Evolutionary conservation across 2,329 filamentous ascomycete genomes (phyloP).

Genomic region (Fusarium falciforme): DNA sequence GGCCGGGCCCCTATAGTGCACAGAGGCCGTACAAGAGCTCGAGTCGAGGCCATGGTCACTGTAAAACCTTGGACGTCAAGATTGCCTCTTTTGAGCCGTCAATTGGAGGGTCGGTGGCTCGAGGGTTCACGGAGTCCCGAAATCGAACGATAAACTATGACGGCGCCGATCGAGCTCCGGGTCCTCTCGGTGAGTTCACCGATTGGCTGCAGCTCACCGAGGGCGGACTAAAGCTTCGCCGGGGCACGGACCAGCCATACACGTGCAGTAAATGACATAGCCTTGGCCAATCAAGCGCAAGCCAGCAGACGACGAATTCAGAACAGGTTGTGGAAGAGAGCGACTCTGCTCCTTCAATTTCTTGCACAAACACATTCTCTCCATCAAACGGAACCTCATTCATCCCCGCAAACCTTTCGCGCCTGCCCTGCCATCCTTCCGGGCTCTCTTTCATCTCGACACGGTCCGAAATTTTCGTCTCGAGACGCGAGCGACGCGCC

Average conservation of each 20-base stretch:
- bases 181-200: constrained; percentile 29
- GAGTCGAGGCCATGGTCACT: constrained; percentile 33
- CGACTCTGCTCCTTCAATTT: constrained; percentile 26
- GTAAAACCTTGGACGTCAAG: background rate
- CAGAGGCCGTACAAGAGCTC: constrained; percentile 30
- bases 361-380: constrained; percentile 18
- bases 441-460: constrained; percentile 2
- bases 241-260: constrained; percentile 30
- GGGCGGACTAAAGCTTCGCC: constrained; percentile 44
- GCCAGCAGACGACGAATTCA: constrained; percentile 37
- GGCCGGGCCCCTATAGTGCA: constrained; percentile 29
- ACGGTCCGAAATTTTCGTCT: constrained; percentile 1
- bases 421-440: constrained; percentile 10
- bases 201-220: constrained; percentile 18
- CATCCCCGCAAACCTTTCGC: constrained; percentile 16
- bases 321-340: constrained; percentile 35
- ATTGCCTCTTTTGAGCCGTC: constrained; percentile 5
- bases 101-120: constrained; percentile 13
- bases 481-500: constrained; percentile 29
- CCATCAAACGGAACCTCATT: constrained; percentile 26
- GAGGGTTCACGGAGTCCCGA: constrained; percentile 4
- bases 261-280: constrained; percentile 44
- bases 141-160: constrained; percentile 42
- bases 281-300: constrained; percentile 39
- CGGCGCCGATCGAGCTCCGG: constrained; percentile 20